These are phyloP conservation scores for Lasiosphaeris hirsuta DNA, from an alignment of 495 filamentous ascomycete genomes.

Conservation along the genomic window DNA sequence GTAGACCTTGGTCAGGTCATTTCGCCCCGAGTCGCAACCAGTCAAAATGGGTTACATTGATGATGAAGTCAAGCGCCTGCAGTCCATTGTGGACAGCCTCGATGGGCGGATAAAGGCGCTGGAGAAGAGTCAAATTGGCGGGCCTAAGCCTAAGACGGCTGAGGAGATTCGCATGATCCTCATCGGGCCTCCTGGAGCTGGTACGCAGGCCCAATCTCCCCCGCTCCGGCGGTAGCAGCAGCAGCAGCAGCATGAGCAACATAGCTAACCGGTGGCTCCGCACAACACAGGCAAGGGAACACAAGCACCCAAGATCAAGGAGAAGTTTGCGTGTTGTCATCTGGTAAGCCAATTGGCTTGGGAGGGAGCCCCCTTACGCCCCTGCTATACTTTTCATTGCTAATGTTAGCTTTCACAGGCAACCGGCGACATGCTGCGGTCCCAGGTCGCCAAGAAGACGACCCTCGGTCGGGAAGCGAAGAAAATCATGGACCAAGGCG, in stretches of 20 bases:
- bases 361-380: slow-evolving; percentile 1
- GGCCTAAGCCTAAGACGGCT: slow-evolving; percentile 44
- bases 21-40: slow-evolving; percentile 27
- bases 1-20: slow-evolving; percentile 36
- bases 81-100: slow-evolving; percentile 75
- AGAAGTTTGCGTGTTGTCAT: slow-evolving; percentile 94
- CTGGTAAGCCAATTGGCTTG: slow-evolving; percentile 60
- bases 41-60: slow-evolving; percentile 79
- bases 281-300: slow-evolving; percentile 86
- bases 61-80: slow-evolving; percentile 72
- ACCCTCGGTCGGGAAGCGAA: slow-evolving; percentile 91
- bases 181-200: slow-evolving; percentile 96
- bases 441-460: slow-evolving; percentile 98
- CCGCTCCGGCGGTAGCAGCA: not conserved
- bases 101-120: slow-evolving; percentile 78
- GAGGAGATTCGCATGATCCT: slow-evolving; percentile 87
- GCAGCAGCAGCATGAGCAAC: not conserved
- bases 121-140: slow-evolving; percentile 57
- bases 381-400: not conserved
- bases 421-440: slow-evolving; percentile 98
- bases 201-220: slow-evolving; percentile 51
- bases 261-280: slow-evolving; percentile 13
- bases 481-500: slow-evolving; percentile 99
- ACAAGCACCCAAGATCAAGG: slow-evolving; percentile 95
- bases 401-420: slow-evolving; percentile 55